A percentile compares a stretch with the other conserved stretches of the same genome.
Evolutionary conservation across 1,284 basidiomycete species (phyloP).

Genomic region (Rhodotorula sp.): DNA sequence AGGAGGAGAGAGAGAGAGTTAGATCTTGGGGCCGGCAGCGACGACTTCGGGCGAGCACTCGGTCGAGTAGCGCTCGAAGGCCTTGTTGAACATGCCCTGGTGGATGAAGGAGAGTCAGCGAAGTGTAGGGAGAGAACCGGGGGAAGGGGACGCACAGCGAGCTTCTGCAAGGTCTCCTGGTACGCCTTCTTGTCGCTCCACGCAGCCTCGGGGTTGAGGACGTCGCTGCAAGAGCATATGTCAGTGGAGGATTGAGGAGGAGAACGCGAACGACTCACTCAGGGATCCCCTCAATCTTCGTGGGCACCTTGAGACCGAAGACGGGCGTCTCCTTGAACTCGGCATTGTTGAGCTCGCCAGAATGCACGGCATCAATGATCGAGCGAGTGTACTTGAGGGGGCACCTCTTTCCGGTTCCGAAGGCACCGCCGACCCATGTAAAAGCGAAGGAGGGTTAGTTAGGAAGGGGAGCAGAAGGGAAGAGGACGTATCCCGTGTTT

Average conservation of each 20-base stretch:
- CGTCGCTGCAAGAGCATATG: constrained; percentile 53
- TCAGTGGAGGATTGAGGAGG: not conserved
- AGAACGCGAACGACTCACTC: not conserved
- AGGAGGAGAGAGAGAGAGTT: not conserved
- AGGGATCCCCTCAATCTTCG: constrained; percentile 74
- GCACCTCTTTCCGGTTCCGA: constrained; percentile 79
- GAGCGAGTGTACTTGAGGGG: constrained; percentile 89
- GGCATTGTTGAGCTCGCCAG: constrained; percentile 80
- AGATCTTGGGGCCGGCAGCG: constrained; percentile 28
- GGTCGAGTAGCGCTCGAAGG: constrained; percentile 82
- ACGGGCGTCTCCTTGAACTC: constrained; percentile 76
- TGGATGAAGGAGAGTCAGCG: too few relatives aligned
- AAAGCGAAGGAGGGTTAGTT: constrained; percentile 22
- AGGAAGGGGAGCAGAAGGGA: not conserved
- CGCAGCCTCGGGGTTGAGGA: constrained; percentile 72
- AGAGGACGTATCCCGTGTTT: constrained; percentile 78
- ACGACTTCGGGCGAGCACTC: constrained; percentile 52
- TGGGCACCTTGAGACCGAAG: constrained; percentile 62
- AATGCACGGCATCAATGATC: constrained; percentile 96
- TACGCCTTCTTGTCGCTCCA: constrained; percentile 9
- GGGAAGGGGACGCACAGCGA: constrained; percentile 53
- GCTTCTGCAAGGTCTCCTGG: constrained; percentile 67
- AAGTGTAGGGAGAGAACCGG: constrained; percentile 33
- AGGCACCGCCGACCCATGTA: constrained; percentile 91
- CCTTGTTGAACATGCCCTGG: constrained; percentile 78